Base-by-base conservation (phyloP, 305 asterid species). In the Fraxinus angustifolia region DNA sequence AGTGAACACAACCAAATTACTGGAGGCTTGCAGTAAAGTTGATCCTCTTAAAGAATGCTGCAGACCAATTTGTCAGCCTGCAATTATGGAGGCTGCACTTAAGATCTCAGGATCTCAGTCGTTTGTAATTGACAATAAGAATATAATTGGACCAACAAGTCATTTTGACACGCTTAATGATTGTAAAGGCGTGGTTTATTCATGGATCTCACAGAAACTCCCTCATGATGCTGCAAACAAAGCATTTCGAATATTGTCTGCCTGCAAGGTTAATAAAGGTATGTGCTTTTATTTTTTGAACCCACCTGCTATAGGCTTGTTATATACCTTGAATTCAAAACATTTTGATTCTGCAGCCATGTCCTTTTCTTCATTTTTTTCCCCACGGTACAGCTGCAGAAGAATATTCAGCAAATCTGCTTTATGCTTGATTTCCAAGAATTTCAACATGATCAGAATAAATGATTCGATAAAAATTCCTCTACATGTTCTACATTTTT, bases 241-340 rank as follows among this genome's bases (percentile, higher is more conserved):
- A 80, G 97, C 93, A 34, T 93, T 93, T 86, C 94, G 98, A 80
- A 87, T 88, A 84, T 84, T 96, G 87, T 94, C 98, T 83, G 90
- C 98, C 53, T 96, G 99, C 93, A 96, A 94, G 87, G 97, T 93
- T 82, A 96, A 96, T 87, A 96, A 89, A 89, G 99, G 99, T 94
- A 75, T 38, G 87, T 62, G 16, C 2, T 3, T 23, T 62, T 0
- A 21, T 21, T 62, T 23, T 53, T 53, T 10, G 8, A 28, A 23
- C n/a, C 2, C 72, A 21, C 34, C 72, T 62, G 72, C 16, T 62
- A 62, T 10, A 62, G 33, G n/a, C 31, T 23, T 62, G 6, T 62
- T 17, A 0, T n/a, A 1, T 6, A 53, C 65, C 58, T 48, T 48
- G 19, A 48, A 48, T 48, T 48, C 58, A 48, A 16, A 48, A 16